Evolutionary conservation across 2,329 filamentous ascomycete species (phyloP).

Genomic region (Epichloe sibirici): DNA sequence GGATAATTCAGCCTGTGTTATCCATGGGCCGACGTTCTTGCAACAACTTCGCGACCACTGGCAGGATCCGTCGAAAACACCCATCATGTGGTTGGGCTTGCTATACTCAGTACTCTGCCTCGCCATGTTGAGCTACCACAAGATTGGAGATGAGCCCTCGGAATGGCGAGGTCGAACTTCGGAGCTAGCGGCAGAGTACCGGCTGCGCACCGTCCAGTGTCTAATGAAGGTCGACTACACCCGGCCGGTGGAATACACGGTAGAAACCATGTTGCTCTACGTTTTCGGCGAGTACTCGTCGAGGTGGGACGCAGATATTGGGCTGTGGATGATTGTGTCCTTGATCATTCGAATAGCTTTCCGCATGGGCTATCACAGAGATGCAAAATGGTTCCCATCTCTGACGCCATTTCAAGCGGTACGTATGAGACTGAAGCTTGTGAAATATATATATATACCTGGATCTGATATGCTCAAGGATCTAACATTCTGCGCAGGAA

Average conservation of each 20-base stretch:
- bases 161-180: constrained; percentile 59
- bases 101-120: constrained; percentile 67
- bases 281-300: constrained; percentile 64
- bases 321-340: constrained; percentile 47
- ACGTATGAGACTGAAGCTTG: constrained; percentile 16
- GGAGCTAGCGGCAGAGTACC: constrained; percentile 51
- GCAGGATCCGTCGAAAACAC: constrained; percentile 59
- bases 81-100: constrained; percentile 66
- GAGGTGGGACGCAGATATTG: constrained; percentile 60
- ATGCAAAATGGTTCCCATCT: constrained; percentile 60
- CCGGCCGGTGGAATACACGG: constrained; percentile 58
- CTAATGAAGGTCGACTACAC: constrained; percentile 67
- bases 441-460: no score
- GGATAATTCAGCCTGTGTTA: constrained; percentile 57
- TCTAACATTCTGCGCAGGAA: constrained; percentile 32
- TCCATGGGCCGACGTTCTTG: constrained; percentile 78
- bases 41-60: constrained; percentile 55
- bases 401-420: constrained; percentile 62
- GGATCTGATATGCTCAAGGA: no score
- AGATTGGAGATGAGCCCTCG: constrained; percentile 66
- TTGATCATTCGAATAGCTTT: constrained; percentile 45
- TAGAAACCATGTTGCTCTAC: constrained; percentile 69
- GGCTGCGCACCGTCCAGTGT: constrained; percentile 64
- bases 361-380: constrained; percentile 68
- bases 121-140: constrained; percentile 67